Evolutionary conservation across 371 early-diverging fungal genomes (phyloP).

Genomic region (Apophysomyces ossiformis): DNA sequence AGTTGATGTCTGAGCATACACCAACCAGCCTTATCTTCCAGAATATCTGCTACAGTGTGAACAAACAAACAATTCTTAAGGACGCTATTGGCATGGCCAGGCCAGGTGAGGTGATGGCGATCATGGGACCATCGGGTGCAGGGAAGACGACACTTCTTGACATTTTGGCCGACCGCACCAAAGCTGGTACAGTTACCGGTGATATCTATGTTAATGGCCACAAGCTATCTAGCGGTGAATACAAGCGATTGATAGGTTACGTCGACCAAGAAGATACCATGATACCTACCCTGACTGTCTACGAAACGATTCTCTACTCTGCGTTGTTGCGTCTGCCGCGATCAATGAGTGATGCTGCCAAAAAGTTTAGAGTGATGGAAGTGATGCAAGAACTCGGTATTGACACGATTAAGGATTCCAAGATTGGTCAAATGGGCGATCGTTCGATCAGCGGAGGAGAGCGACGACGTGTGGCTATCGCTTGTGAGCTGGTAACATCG

Average conservation of each 20-base stretch:
- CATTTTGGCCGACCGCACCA: constrained; percentile 72
- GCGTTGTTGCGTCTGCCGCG: constrained; percentile 80
- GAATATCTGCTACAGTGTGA: constrained; percentile 65
- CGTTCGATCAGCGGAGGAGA: constrained; percentile 90
- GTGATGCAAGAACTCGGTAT: constrained; percentile 81
- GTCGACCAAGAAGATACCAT: constrained; percentile 90
- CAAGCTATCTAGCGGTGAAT: constrained; percentile 48
- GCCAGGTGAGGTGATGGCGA: constrained; percentile 85
- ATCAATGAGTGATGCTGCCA: constrained; percentile 59
- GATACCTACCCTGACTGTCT: constrained; percentile 81
- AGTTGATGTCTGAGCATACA: constrained; percentile 75
- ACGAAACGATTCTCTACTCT: constrained; percentile 81
- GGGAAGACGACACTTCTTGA: constrained; percentile 79
- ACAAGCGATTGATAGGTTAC: constrained; percentile 76
- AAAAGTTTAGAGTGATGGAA: constrained; percentile 68
- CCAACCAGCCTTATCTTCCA: constrained; percentile 73
- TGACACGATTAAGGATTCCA: constrained; percentile 75
- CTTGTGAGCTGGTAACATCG: constrained; percentile 87
- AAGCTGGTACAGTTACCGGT: constrained; percentile 65
- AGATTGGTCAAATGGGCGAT: constrained; percentile 76
- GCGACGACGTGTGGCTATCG: constrained; percentile 85
- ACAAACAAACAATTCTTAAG: constrained; percentile 57
- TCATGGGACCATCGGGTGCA: constrained; percentile 83
- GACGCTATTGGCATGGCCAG: constrained; percentile 72
- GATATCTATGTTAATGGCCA: constrained; percentile 71